phyloP scores from a whole-genome alignment of 2,329 filamentous ascomycete species.

The Colletotrichum viniferum region DNA sequence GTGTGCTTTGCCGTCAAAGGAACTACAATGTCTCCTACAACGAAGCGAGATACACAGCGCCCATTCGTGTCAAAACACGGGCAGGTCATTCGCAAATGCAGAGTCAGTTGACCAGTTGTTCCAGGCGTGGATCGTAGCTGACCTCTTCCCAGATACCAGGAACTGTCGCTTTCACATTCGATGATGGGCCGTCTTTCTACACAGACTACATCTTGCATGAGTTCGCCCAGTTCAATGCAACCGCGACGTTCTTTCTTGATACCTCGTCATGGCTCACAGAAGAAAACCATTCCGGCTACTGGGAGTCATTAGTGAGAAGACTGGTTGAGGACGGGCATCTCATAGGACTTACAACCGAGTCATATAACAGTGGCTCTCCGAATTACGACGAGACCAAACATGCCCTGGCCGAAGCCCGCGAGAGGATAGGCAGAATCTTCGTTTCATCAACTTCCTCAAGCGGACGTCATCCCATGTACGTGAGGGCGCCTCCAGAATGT shows the following conservation, averaged over 20 bases:
- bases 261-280: background rate
- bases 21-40: background rate
- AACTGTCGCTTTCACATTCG: background rate
- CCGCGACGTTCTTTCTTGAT: background rate
- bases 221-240: background rate
- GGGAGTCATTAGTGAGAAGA: background rate
- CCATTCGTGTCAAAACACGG: background rate
- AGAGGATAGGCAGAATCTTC: background rate
- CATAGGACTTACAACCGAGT: background rate
- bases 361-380: background rate
- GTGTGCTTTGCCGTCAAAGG: background rate
- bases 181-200: background rate
- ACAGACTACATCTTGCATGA: background rate
- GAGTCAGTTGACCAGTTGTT: background rate
- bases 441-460: background rate
- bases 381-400: background rate
- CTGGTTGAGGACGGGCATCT: background rate
- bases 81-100: background rate
- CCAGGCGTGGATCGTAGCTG: too few relatives aligned
- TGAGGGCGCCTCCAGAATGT: background rate
- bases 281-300: background rate
- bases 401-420: background rate
- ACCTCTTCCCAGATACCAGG: background rate
- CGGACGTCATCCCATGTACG: background rate
- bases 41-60: background rate